phyloP scores from a whole-genome alignment of 2,329 filamentous ascomycete genomes.

The Podosphaera fusca region DNA sequence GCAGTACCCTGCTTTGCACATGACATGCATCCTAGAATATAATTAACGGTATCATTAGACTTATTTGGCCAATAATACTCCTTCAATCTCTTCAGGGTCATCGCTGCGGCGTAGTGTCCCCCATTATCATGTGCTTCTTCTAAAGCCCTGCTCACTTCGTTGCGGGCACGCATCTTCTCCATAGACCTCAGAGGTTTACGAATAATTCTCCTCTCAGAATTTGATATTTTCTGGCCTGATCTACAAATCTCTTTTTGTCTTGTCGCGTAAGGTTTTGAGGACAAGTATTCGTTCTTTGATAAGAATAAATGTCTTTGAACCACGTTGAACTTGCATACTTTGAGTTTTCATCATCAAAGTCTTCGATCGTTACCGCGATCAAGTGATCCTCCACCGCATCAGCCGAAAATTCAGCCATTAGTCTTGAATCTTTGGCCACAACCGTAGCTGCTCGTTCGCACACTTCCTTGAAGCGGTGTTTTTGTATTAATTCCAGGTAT shows the following conservation, averaged over 20 bases:
- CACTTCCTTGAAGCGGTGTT: background rate
- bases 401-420: background rate
- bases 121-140: background rate
- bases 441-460: background rate
- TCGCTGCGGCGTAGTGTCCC: background rate
- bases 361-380: background rate
- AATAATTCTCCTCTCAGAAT: background rate
- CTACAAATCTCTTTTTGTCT: background rate
- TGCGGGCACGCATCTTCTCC: background rate
- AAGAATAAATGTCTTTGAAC: background rate
- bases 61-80: background rate
- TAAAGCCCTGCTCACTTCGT: background rate
- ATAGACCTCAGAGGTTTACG: background rate
- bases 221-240: background rate
- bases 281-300: background rate
- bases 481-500: background rate
- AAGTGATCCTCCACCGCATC: background rate
- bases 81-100: background rate
- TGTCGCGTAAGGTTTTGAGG: background rate
- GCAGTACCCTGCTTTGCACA: background rate
- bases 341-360: background rate
- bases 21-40: background rate
- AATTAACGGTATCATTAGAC: background rate
- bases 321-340: background rate
- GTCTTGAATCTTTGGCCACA: background rate